Percentiles rank a stretch among this genome's conserved stretches.
These are phyloP conservation scores for Cytospora chrysosperma DNA, from an alignment of 2,329 filamentous ascomycete species.

Conservation along the genomic window DNA sequence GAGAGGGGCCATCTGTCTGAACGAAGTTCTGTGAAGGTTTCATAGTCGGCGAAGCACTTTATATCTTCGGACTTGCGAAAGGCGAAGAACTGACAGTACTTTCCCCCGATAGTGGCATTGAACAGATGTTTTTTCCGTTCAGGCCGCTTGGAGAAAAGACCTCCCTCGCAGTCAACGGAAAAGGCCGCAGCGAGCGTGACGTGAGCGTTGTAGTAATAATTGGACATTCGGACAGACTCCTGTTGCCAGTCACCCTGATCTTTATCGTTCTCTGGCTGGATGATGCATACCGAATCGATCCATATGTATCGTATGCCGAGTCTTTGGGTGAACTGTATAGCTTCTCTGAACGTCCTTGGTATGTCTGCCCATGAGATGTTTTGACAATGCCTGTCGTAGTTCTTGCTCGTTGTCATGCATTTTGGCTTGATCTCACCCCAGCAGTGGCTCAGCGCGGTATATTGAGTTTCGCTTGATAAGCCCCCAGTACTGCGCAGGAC, in stretches of 20 bases:
- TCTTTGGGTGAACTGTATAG: background rate
- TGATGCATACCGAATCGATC: slow-evolving; percentile 17
- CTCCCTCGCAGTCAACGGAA: background rate
- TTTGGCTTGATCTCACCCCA: slow-evolving; percentile 6
- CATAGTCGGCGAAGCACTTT: background rate
- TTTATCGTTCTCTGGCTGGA: slow-evolving; percentile 17
- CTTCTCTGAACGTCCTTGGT: slow-evolving; percentile 6
- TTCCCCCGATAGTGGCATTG: background rate
- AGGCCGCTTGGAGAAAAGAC: background rate
- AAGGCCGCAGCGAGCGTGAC: background rate
- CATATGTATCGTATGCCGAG: slow-evolving; percentile 13
- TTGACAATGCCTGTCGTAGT: background rate
- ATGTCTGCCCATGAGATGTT: background rate
- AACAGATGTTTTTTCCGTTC: background rate
- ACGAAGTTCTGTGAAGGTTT: background rate
- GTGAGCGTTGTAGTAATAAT: slow-evolving; percentile 7
- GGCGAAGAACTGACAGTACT: background rate
- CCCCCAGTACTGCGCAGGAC: background rate
- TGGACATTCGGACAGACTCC: slow-evolving; percentile 5
- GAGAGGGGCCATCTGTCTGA: background rate
- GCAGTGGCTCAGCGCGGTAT: slow-evolving; percentile 14
- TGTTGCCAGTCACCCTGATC: background rate
- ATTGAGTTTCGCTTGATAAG: background rate
- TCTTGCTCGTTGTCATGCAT: slow-evolving; percentile 1
- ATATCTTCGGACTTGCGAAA: background rate